Evolutionary conservation across 106 monocot genomes (phyloP), one percentile per base, ranked within the genome.

Genomic region (Allium fistulosum): DNA sequence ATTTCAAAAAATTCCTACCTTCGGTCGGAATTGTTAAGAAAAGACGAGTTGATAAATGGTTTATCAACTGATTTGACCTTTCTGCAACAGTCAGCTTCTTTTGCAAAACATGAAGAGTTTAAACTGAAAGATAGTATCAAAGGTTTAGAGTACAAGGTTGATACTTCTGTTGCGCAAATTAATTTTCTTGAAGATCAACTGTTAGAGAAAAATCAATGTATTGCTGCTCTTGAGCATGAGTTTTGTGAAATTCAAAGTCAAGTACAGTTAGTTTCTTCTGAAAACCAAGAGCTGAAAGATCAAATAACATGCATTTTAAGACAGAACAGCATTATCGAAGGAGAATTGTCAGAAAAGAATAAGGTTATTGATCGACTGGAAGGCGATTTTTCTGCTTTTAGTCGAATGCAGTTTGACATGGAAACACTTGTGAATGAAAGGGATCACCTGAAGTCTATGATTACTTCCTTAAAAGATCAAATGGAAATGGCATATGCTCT

Each of bases 401-500:
- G 66, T 26, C 69, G 15, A 76, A 66, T 82, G 60, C 71, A 82
- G 70, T 70, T 75, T 74, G 71, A 80, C 9, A 58, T 84, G 11
- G 17, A 62, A 52, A 77, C 77, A 37, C 70, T 84, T 67, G 58
- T 58, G 15, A 69, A 82, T 62, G 81, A 82, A 63, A 86, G 69
- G 68, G 79, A 63, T 55, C 57, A 65, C 6, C 71, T 89, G 17
- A 53, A 68, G 58, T 75, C 80, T 37, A 49, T 77, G 58, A 14
- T 94, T 15, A 22, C 53, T 59, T 53, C 58, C 65, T 72, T 94
- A 73, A 84, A 82, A 75, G 80, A 84, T 65, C 65, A 83, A 50
- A 67, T 92, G 68, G 89, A 89, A 64, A 87, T 87, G 86, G 79
- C 87, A 51, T 76, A 87, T 48, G 80, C 89, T 28, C 59, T 87